phyloP scores from a whole-genome alignment of 2,329 filamentous ascomycete species.

The Curvularia sp. region DNA sequence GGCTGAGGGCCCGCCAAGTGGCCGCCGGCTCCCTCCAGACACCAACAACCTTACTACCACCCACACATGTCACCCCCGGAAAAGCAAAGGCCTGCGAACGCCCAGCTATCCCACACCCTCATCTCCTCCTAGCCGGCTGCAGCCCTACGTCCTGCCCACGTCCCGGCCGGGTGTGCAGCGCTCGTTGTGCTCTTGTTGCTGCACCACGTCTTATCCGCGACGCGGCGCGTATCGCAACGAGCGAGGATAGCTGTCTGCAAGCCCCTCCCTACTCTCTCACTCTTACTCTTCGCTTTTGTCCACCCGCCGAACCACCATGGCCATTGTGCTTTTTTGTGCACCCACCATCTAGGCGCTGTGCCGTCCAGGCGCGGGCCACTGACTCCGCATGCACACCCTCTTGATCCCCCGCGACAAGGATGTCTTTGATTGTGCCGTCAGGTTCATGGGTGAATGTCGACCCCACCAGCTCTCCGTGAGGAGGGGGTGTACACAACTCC shows the following conservation, averaged over 20 bases:
- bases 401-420: slow-evolving; percentile 24
- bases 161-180: slow-evolving; percentile 18
- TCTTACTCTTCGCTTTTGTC: background rate
- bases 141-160: slow-evolving; percentile 31
- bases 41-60: slow-evolving; percentile 23
- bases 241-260: slow-evolving; percentile 10
- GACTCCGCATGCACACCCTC: slow-evolving; percentile 37
- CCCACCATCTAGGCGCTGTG: slow-evolving; percentile 11
- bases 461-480: slow-evolving; percentile 34
- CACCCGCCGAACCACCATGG: slow-evolving; percentile 7
- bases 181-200: slow-evolving; percentile 11
- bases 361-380: slow-evolving; percentile 28
- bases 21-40: slow-evolving; percentile 7
- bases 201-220: slow-evolving; percentile 22
- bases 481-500: slow-evolving; percentile 26
- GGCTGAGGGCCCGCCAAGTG: slow-evolving; percentile 29
- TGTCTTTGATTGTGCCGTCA: slow-evolving; percentile 32
- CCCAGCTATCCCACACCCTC: slow-evolving; percentile 23
- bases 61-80: slow-evolving; percentile 2
- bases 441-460: slow-evolving; percentile 21
- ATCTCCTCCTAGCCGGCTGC: slow-evolving; percentile 27
- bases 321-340: slow-evolving; percentile 21
- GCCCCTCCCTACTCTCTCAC: background rate
- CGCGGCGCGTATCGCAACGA: slow-evolving; percentile 21
- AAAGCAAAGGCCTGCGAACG: slow-evolving; percentile 31